Conservation (phyloP, 2,329 filamentous ascomycete species). For the Aspergillus pseudonomiae region DNA sequence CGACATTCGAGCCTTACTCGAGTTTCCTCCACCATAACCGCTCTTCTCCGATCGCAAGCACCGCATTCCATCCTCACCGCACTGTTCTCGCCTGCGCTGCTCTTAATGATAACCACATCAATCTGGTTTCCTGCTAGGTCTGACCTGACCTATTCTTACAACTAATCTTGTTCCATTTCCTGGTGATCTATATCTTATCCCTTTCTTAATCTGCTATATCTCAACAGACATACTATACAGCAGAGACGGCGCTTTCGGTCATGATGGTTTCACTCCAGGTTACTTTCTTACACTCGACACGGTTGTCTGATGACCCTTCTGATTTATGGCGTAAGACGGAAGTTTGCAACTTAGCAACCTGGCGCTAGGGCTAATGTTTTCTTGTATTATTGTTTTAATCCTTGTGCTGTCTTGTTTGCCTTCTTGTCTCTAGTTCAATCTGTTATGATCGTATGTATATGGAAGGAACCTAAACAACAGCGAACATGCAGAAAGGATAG, state of each 20-base stretch:
- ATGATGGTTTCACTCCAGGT: background rate
- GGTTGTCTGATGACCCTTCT: constrained; percentile 1
- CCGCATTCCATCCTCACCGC: constrained; percentile 92
- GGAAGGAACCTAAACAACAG: constrained; percentile 1
- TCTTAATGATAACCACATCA: constrained; percentile 85
- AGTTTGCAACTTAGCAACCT: background rate
- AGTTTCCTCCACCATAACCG: constrained; percentile 82
- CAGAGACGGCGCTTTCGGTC: background rate
- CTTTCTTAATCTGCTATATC: background rate
- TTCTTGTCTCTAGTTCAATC: constrained; percentile 7
- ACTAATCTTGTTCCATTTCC: constrained; percentile 1
- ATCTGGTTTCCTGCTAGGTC: constrained; percentile 73
- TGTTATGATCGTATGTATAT: background rate
- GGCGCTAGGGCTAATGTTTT: constrained; percentile 2
- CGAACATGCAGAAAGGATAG: background rate
- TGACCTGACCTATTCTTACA: background rate
- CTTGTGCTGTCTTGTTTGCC: background rate
- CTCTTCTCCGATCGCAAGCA: constrained; percentile 79
- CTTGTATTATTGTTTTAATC: background rate
- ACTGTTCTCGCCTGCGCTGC: constrained; percentile 89
- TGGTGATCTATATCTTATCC: background rate
- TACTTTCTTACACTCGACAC: background rate
- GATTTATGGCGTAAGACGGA: constrained; percentile 3
- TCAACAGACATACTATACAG: background rate
- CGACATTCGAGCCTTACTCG: constrained; percentile 84